A percentile compares a stretch with the other conserved stretches of the same genome.
phyloP scores from a whole-genome alignment of 495 filamentous ascomycete genomes.

The Xylaria venustula region DNA sequence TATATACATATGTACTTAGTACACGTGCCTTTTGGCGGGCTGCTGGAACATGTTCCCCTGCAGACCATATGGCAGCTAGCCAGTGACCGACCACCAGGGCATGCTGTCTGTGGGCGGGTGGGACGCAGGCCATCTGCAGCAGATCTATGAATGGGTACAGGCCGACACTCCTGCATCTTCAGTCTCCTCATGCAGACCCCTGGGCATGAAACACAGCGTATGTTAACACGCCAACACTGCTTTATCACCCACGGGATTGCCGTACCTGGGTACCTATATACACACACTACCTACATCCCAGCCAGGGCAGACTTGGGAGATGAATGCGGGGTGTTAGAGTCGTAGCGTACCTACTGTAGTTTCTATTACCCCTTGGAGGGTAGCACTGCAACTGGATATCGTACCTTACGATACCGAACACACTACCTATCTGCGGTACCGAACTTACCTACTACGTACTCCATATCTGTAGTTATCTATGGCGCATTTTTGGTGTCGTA shows the following conservation, averaged over 20 bases:
- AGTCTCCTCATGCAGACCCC: slow-evolving; percentile 12
- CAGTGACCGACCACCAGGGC: background rate
- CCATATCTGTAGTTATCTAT: no score
- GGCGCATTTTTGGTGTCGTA: no score
- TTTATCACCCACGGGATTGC: slow-evolving; percentile 6
- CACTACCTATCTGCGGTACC: background rate
- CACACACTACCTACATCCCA: no score
- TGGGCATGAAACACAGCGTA: slow-evolving; percentile 11
- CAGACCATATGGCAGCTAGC: slow-evolving; percentile 15
- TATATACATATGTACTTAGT: no score
- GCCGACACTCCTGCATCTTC: slow-evolving; percentile 7
- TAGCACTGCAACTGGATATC: background rate
- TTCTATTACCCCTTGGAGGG: background rate
- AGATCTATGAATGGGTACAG: background rate
- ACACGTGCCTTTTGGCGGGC: slow-evolving; percentile 15
- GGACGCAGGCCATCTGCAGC: slow-evolving; percentile 2
- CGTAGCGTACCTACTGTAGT: background rate
- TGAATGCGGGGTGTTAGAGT: slow-evolving; percentile 2
- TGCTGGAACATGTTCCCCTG: slow-evolving; percentile 5
- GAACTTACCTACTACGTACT: background rate
- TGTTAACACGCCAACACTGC: background rate
- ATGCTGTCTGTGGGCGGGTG: background rate
- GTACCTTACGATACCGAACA: no score
- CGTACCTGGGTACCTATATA: no score
- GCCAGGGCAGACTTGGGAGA: background rate